A percentile compares a stretch with the other conserved stretches of the same genome.
These are phyloP conservation scores for Starmerella riodocensis DNA, from an alignment of 805 yeast species.

Conservation along the genomic window DNA sequence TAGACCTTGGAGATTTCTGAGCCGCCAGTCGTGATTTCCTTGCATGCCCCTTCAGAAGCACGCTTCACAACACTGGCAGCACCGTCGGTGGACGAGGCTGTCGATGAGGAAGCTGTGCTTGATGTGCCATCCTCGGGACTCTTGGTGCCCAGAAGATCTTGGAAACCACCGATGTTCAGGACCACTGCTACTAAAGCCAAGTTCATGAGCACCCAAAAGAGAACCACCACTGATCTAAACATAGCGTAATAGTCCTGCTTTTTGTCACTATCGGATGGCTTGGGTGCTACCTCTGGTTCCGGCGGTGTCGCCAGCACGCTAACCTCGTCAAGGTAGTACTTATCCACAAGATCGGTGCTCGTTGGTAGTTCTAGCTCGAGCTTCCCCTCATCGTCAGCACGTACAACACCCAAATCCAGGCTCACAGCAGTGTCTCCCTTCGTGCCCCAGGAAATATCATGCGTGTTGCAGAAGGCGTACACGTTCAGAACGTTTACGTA, in stretches of 20 bases:
- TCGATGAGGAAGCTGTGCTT: constrained; percentile 13
- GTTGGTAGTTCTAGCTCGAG: constrained; percentile 65
- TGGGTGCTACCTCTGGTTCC: constrained; percentile 26
- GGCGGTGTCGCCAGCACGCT: constrained; percentile 36
- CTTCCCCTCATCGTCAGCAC: constrained; percentile 50
- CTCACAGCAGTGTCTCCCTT: constrained; percentile 59
- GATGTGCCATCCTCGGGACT: constrained; percentile 25
- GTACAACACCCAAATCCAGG: constrained; percentile 74
- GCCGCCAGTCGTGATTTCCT: constrained; percentile 26
- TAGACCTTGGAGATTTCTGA: constrained; percentile 34
- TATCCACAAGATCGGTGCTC: constrained; percentile 61
- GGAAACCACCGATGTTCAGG: constrained; percentile 67
- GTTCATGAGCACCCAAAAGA: constrained; percentile 80
- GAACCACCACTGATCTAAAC: constrained; percentile 75
- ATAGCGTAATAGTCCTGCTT: constrained; percentile 80
- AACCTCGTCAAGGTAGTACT: constrained; percentile 52
- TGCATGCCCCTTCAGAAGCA: constrained; percentile 16
- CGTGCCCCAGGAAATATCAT: constrained; percentile 96
- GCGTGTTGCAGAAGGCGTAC: constrained; percentile 91
- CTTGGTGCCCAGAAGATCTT: constrained; percentile 22
- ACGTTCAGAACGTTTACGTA: constrained; percentile 84
- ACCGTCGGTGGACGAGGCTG: neutral
- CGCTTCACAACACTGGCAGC: neutral
- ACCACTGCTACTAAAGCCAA: constrained; percentile 72
- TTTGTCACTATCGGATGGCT: constrained; percentile 35